phyloP scores from a whole-genome alignment of 495 filamentous ascomycete genomes.

The Annulohypoxylon maeteangense region DNA sequence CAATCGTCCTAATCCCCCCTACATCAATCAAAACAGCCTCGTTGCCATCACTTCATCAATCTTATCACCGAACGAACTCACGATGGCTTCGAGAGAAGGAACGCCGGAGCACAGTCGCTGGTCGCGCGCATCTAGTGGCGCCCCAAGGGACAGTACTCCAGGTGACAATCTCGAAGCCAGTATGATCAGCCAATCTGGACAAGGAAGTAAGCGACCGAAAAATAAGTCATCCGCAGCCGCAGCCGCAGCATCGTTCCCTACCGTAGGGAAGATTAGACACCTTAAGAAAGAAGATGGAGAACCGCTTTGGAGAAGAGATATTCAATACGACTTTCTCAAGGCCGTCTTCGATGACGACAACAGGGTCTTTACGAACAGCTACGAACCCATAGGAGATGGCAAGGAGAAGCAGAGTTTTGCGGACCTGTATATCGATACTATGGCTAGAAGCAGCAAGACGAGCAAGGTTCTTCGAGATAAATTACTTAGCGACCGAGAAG shows the following conservation, averaged over 20 bases:
- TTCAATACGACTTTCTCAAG: slow-evolving; percentile 94
- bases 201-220: slow-evolving; percentile 42
- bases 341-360: slow-evolving; percentile 88
- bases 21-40: slow-evolving; percentile 8
- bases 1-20: neutral
- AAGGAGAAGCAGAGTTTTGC: slow-evolving; percentile 85
- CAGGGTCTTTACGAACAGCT: slow-evolving; percentile 87
- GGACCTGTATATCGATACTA: slow-evolving; percentile 96
- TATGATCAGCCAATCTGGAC: slow-evolving; percentile 41
- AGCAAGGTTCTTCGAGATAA: slow-evolving; percentile 99
- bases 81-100: slow-evolving; percentile 46
- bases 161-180: slow-evolving; percentile 44
- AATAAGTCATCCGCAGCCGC: slow-evolving; percentile 27
- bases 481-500: slow-evolving; percentile 88
- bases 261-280: slow-evolving; percentile 91
- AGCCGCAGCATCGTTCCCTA: slow-evolving; percentile 48
- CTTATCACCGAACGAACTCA: slow-evolving; percentile 2
- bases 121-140: slow-evolving; percentile 44
- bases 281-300: slow-evolving; percentile 98
- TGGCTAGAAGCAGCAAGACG: slow-evolving; percentile 98
- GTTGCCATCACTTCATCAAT: neutral
- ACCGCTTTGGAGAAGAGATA: slow-evolving; percentile 96
- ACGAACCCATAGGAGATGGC: slow-evolving; percentile 68
- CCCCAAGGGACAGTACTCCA: slow-evolving; percentile 39
- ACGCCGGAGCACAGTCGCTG: slow-evolving; percentile 37